These are phyloP conservation scores for Ogataea pini DNA, from an alignment of 805 yeast genomes.

Conservation along the genomic window DNA sequence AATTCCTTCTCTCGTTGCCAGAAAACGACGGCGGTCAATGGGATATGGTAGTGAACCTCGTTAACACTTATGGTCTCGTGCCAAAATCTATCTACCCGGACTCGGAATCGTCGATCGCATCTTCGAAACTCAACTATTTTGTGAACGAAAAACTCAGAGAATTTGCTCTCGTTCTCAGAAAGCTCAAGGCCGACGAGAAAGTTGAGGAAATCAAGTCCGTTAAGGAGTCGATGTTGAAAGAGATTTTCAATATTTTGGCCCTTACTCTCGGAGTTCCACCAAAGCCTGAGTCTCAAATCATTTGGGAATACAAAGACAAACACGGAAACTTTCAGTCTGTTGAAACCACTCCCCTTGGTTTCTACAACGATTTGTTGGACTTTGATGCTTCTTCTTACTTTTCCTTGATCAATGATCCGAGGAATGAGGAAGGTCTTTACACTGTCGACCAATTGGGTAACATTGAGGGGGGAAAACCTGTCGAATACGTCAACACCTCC, in stretches of 20 bases:
- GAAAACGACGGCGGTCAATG: slow-evolving; percentile 89
- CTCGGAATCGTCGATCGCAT: slow-evolving; percentile 57
- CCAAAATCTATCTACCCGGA: slow-evolving; percentile 78
- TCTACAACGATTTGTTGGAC: slow-evolving; percentile 57
- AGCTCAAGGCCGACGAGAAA: slow-evolving; percentile 43
- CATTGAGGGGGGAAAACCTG: slow-evolving; percentile 69
- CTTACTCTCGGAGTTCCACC: slow-evolving; percentile 81
- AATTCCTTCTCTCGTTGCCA: slow-evolving; percentile 63
- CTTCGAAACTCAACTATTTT: slow-evolving; percentile 58
- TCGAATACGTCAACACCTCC: slow-evolving; percentile 72
- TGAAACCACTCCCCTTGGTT: slow-evolving; percentile 64
- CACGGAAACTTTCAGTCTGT: slow-evolving; percentile 56
- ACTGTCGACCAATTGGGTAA: slow-evolving; percentile 80
- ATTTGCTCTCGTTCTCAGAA: slow-evolving; percentile 69
- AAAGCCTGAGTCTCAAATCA: slow-evolving; percentile 60
- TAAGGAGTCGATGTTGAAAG: slow-evolving; percentile 49
- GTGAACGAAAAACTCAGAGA: slow-evolving; percentile 75
- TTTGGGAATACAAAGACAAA: slow-evolving; percentile 78
- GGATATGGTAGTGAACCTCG: slow-evolving; percentile 78
- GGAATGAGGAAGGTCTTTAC: slow-evolving; percentile 68
- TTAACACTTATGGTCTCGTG: slow-evolving; percentile 77
- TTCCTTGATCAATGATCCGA: slow-evolving; percentile 81
- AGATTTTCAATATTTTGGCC: slow-evolving; percentile 65
- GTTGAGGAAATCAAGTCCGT: slow-evolving; percentile 28
- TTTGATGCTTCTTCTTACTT: slow-evolving; percentile 55